Evolutionary conservation across 768 basidiomycete species (phyloP), one percentile per base, ranked within the genome.

Genomic region (Amanita brunnescens): DNA sequence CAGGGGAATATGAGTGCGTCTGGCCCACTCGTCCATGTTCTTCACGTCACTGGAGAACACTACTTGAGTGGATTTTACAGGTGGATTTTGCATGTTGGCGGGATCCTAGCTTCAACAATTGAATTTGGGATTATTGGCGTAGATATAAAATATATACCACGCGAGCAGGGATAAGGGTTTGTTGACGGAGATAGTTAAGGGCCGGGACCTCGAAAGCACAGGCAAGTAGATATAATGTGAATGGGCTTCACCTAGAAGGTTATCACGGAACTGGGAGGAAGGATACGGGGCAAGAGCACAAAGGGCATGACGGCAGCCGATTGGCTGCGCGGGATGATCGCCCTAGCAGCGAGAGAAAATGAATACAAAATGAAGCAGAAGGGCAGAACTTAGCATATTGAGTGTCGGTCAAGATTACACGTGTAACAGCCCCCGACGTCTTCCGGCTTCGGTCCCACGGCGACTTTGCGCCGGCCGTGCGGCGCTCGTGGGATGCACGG

Each of bases 21-120:
- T 73, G 0, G 89, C 85, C 88, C 88, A 91, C 53, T 76, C 81
- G 67, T 89, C 85, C 83, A 91, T 87, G 64, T 84, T 82, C 52
- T 74, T 73, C 64, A 91, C 85, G 61, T 87, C 82, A 65, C 80
- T 82, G 56, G 85, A 87, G 64, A 90, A 91, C 54, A 84, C 75
- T 65, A 90, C 79, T 14, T 51, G 41, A 6, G 42, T 78, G 14
- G 74, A 63, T 51, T 68, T 68, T 44, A 64, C 52, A 49, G 61
- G 63, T 24, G 63, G 47, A 45, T 58, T 43, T 54, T 65, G 62
- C 68, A 70, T 71, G 49, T 32, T 20, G 57, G 54, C 43, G 18
- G 16, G 35, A n/a, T 16, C 30, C 20, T 21, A 43, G 38, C 34
- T n/a, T 45, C 41, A 42, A 21, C 29, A 46, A 54, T 53, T 21